phyloP scores from a whole-genome alignment of 78 protist genomes.

The Carpediemonas membranifera region DNA sequence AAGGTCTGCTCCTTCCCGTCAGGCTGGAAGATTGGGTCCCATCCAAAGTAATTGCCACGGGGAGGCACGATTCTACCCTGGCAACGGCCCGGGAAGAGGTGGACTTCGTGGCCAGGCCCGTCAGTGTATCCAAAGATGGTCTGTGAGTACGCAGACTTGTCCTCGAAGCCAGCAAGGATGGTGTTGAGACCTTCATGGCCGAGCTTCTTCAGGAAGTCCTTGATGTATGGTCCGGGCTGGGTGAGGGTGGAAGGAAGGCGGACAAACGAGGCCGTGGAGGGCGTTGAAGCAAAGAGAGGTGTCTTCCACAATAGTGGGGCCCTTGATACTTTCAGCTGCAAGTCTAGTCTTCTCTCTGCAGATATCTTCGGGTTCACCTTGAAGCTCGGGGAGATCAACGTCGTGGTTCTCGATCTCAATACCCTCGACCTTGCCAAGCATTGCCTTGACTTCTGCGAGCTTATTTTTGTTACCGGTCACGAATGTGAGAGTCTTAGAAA shows the following conservation, averaged over 20 bases:
- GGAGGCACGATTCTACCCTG: constrained; percentile 41
- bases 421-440: constrained; percentile 1
- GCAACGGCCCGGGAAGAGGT: constrained; percentile 17
- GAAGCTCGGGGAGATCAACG: constrained; percentile 69
- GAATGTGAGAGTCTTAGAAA: no score
- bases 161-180: constrained; percentile 63
- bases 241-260: no score
- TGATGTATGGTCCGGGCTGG: constrained; percentile 88
- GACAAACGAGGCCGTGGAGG: constrained; percentile 68
- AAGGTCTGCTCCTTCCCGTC: constrained; percentile 2
- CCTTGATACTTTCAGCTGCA: constrained; percentile 49
- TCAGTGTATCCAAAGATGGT: constrained; percentile 61
- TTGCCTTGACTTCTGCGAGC: constrained; percentile 20
- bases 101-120: constrained; percentile 14
- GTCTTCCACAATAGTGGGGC: constrained; percentile 83
- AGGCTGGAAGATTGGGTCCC: constrained; percentile 55
- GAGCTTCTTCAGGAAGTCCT: constrained; percentile 81
- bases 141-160: constrained; percentile 78
- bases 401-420: background rate
- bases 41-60: constrained; percentile 47
- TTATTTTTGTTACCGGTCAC: constrained; percentile 25
- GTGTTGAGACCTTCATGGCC: constrained; percentile 76
- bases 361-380: constrained; percentile 81
- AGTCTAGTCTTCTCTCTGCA: constrained; percentile 54
- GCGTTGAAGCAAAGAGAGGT: constrained; percentile 89